A percentile compares a stretch with the other conserved stretches of the same genome.
Conservation (phyloP, 495 filamentous ascomycete species). For the Aspergillus panamensis region DNA sequence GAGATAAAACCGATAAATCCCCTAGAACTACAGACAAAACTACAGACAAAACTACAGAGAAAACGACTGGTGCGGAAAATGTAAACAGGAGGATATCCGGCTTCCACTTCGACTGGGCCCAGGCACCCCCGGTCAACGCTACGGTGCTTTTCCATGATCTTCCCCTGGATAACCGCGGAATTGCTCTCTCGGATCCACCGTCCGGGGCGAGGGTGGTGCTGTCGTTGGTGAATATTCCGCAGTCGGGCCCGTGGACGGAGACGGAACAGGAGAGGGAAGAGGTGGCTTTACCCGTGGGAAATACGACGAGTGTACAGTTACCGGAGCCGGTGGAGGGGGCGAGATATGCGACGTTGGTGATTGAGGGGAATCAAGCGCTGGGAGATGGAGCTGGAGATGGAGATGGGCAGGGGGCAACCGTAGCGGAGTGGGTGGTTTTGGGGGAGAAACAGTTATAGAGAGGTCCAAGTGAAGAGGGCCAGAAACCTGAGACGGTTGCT, state of each 20-base stretch:
- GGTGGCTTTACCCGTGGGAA: slow-evolving; percentile 40
- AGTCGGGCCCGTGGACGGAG: slow-evolving; percentile 38
- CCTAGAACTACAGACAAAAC: too few relatives aligned
- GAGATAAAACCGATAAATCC: too few relatives aligned
- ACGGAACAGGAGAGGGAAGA: slow-evolving; percentile 19
- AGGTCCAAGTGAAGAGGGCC: neutral
- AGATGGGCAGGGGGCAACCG: slow-evolving; percentile 59
- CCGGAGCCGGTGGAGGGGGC: slow-evolving; percentile 32
- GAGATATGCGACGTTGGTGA: slow-evolving; percentile 44
- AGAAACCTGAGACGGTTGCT: too few relatives aligned
- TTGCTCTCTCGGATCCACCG: neutral
- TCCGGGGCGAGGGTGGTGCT: slow-evolving; percentile 21
- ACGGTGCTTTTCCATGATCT: slow-evolving; percentile 53
- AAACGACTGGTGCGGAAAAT: too few relatives aligned
- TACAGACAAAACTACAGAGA: too few relatives aligned
- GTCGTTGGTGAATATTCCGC: slow-evolving; percentile 27
- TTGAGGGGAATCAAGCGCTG: slow-evolving; percentile 45
- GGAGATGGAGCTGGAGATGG: slow-evolving; percentile 29
- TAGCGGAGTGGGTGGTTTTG: slow-evolving; percentile 61
- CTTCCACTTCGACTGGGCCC: slow-evolving; percentile 66
- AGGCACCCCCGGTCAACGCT: slow-evolving; percentile 54
- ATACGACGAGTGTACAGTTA: slow-evolving; percentile 48
- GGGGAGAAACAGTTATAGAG: too few relatives aligned
- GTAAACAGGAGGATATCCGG: too few relatives aligned
- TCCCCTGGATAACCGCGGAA: slow-evolving; percentile 31